A percentile compares a stretch with the other conserved stretches of the same genome.
phyloP scores from a whole-genome alignment of 345 rosid genomes.

The Sonneratia alba region DNA sequence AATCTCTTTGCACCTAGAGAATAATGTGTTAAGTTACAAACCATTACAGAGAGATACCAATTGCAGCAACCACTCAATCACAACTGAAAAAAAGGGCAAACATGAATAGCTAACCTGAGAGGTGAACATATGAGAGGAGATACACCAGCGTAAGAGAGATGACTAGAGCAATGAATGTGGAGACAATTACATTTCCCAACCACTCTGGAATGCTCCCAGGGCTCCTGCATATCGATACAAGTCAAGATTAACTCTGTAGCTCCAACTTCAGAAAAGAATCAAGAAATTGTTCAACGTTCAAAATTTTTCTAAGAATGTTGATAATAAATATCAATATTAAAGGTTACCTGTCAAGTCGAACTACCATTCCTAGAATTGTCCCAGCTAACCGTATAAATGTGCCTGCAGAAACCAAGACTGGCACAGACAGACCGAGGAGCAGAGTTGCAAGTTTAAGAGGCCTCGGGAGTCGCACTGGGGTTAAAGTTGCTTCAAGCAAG shows the following conservation, averaged over 20 bases:
- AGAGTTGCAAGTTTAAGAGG: slow-evolving; percentile 93
- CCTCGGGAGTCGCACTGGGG: slow-evolving; percentile 72
- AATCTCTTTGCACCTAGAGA: slow-evolving; percentile 57
- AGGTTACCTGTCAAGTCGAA: slow-evolving; percentile 72
- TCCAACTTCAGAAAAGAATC: not conserved
- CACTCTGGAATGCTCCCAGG: slow-evolving; percentile 87
- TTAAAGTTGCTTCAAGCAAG: slow-evolving; percentile 81
- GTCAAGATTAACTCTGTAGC: not conserved
- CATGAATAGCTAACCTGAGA: slow-evolving; percentile 46
- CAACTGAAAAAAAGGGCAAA: not conserved
- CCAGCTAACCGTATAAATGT: slow-evolving; percentile 43
- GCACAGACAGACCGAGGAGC: slow-evolving; percentile 54
- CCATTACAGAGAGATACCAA: not conserved
- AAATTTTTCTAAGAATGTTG: not conserved
- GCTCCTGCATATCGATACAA: slow-evolving; percentile 39
- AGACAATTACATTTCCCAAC: slow-evolving; percentile 51
- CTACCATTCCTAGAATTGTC: slow-evolving; percentile 43
- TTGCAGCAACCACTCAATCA: not conserved
- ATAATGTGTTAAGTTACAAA: not conserved
- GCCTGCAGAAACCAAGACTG: slow-evolving; percentile 69
- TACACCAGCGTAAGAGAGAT: slow-evolving; percentile 67
- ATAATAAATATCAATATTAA: not conserved
- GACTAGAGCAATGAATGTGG: slow-evolving; percentile 48
- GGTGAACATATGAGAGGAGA: slow-evolving; percentile 79
- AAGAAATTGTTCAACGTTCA: not conserved